Conservation (phyloP, 2,329 filamentous ascomycete genomes). For the Lecanicillium sp. region DNA sequence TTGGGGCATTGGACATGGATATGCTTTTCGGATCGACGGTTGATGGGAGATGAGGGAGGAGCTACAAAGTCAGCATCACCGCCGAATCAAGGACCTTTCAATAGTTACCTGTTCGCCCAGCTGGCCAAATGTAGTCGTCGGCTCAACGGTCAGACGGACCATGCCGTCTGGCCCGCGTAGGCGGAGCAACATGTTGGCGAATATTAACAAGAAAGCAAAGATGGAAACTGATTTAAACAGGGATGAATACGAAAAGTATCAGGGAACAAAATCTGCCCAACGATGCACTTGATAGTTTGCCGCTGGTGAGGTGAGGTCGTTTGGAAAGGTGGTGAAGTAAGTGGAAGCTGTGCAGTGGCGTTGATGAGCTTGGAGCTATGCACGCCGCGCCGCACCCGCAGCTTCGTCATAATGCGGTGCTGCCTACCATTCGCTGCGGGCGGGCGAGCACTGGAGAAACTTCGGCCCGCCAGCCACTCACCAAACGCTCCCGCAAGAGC, state of each 20-base stretch:
- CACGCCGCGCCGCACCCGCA: too few relatives aligned
- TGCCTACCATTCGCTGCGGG: not conserved
- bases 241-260: too few relatives aligned
- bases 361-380: too few relatives aligned
- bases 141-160: constrained; percentile 73
- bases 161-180: constrained; percentile 90
- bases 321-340: too few relatives aligned
- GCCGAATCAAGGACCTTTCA: not conserved
- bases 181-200: constrained; percentile 64
- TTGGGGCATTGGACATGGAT: constrained; percentile 53
- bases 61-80: constrained; percentile 28
- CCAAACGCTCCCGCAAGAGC: not conserved
- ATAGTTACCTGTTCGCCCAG: constrained; percentile 42
- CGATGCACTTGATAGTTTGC: too few relatives aligned
- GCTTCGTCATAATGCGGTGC: constrained; percentile 1
- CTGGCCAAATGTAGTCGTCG: constrained; percentile 62
- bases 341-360: too few relatives aligned
- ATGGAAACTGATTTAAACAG: too few relatives aligned
- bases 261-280: too few relatives aligned
- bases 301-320: too few relatives aligned
- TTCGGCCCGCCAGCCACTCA: constrained; percentile 1
- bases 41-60: constrained; percentile 49
- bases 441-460: not conserved
- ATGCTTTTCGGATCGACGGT: constrained; percentile 54
- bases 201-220: too few relatives aligned